phyloP scores from a whole-genome alignment of 768 basidiomycete genomes.

The Megacollybia marginata region DNA sequence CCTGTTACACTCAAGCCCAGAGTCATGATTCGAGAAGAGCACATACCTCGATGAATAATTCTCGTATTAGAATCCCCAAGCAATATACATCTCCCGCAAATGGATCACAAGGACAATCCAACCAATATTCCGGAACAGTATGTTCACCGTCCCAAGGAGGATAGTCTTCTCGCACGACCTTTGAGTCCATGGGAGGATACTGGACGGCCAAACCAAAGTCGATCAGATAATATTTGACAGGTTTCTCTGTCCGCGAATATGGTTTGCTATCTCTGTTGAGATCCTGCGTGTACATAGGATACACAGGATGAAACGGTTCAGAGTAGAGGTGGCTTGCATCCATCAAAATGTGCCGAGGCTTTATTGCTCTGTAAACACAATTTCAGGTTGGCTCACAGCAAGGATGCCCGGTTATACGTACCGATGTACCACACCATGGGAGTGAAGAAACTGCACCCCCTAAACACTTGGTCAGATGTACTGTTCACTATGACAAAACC shows the following conservation, averaged over 20 bases:
- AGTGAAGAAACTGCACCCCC: slow-evolving; percentile 2
- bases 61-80: not conserved
- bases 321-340: not conserved
- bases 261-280: not conserved
- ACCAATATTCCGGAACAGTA: not conserved
- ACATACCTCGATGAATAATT: not conserved
- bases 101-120: not conserved
- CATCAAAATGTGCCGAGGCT: not conserved
- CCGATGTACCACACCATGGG: slow-evolving; percentile 1
- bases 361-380: no score
- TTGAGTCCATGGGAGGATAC: not conserved
- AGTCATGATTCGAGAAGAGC: not conserved
- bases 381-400: not conserved
- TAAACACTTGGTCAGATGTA: not conserved
- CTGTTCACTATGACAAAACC: not conserved
- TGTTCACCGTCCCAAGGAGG: not conserved
- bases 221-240: slow-evolving; percentile 19
- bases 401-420: not conserved
- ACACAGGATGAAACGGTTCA: not conserved
- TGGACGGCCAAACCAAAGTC: slow-evolving; percentile 12
- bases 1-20: not conserved
- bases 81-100: not conserved
- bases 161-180: not conserved
- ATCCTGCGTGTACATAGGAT: not conserved
- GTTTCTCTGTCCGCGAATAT: not conserved